Evolutionary conservation across 306 rosid species (phyloP).

Genomic region (Prunus padus): DNA sequence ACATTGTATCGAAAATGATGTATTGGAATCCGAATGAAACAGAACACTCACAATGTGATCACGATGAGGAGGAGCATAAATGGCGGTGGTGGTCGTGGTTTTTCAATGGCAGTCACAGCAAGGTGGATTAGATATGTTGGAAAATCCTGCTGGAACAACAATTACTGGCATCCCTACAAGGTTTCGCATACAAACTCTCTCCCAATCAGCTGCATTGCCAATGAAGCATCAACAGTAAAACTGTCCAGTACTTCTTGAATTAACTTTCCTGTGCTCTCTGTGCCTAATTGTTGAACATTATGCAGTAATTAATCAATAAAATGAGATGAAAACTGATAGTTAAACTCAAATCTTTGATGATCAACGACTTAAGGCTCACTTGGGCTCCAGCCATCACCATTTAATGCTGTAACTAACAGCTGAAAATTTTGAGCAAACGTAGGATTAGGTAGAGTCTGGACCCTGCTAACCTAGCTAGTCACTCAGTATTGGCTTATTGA

Average conservation of each 20-base stretch:
- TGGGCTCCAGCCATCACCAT: background rate
- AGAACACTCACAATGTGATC: conserved; percentile 50
- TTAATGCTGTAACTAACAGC: background rate
- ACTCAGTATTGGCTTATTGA: background rate
- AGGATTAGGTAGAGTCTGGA: background rate
- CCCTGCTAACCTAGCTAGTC: background rate
- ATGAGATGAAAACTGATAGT: background rate
- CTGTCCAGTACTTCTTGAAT: conserved; percentile 54
- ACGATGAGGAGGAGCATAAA: conserved; percentile 57
- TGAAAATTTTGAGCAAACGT: background rate
- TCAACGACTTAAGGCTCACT: background rate
- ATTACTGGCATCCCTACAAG: conserved; percentile 71
- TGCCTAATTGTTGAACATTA: conserved; percentile 34
- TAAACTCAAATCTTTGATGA: background rate
- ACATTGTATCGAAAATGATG: background rate
- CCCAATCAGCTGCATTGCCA: conserved; percentile 80
- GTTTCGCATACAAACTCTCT: conserved; percentile 72
- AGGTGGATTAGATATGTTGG: conserved; percentile 46
- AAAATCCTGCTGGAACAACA: conserved; percentile 63
- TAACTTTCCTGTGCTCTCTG: conserved; percentile 68
- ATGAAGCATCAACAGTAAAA: conserved; percentile 65
- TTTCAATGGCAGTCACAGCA: conserved; percentile 36
- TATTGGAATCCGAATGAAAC: no score
- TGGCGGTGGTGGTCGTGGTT: conserved; percentile 48
- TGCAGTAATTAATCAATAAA: background rate